A percentile compares a stretch with the other conserved stretches of the same genome.
phyloP scores from a whole-genome alignment of 805 yeast genomes.

The Candida coleopterorum region DNA sequence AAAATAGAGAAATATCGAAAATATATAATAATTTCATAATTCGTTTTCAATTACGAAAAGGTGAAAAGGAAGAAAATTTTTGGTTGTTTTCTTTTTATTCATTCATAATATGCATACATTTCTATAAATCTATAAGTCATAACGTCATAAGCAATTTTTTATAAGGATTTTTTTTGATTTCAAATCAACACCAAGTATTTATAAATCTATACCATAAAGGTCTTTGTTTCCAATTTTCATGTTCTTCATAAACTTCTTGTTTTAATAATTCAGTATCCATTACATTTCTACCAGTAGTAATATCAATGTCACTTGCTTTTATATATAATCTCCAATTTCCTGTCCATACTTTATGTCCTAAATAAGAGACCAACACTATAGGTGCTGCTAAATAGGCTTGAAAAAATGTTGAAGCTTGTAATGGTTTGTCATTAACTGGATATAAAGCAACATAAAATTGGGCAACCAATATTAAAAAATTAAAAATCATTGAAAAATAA shows the following conservation, averaged over 20 bases:
- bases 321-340: slow-evolving; percentile 21
- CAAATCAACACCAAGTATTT: slow-evolving; percentile 12
- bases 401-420: slow-evolving; percentile 40
- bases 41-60: too few relatives aligned
- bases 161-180: neutral
- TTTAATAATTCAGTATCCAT: slow-evolving; percentile 23
- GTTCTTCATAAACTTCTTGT: slow-evolving; percentile 16
- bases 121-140: slow-evolving; percentile 1
- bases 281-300: slow-evolving; percentile 19
- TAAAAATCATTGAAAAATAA: slow-evolving; percentile 19
- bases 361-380: slow-evolving; percentile 36
- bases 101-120: neutral
- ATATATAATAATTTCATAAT: too few relatives aligned
- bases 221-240: slow-evolving; percentile 9
- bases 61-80: too few relatives aligned
- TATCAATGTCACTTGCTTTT: slow-evolving; percentile 21
- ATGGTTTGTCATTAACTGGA: slow-evolving; percentile 41
- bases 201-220: slow-evolving; percentile 13
- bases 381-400: slow-evolving; percentile 44
- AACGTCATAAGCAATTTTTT: neutral
- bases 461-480: slow-evolving; percentile 19
- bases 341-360: slow-evolving; percentile 23
- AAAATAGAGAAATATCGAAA: too few relatives aligned
- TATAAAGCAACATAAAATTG: slow-evolving; percentile 27
- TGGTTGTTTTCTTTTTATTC: neutral